Percentiles rank a stretch among this genome's conserved stretches.
These are phyloP conservation scores for Licmophora abbreviata DNA, from an alignment of 108 stramenopile species.

Conservation along the genomic window DNA sequence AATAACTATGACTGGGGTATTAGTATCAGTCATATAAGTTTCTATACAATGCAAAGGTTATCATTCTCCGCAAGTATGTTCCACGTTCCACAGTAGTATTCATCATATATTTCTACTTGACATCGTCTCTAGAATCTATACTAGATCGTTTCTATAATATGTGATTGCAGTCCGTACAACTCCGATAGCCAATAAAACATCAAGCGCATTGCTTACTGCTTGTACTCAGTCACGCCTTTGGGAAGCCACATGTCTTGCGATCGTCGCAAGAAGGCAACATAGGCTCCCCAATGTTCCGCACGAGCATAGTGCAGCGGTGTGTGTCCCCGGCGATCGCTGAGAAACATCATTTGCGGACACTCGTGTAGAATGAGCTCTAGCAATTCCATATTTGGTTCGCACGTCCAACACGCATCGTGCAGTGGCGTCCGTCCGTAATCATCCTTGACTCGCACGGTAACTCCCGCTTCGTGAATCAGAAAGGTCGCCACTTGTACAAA, in stretches of 20 bases:
- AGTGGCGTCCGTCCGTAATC: slow-evolving; percentile 70
- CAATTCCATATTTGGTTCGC: slow-evolving; percentile 34
- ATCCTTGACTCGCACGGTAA: slow-evolving; percentile 42
- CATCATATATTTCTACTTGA: too few relatives aligned
- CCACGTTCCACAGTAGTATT: too few relatives aligned
- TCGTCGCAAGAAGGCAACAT: slow-evolving; percentile 14
- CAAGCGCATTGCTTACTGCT: too few relatives aligned
- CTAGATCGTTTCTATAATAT: too few relatives aligned
- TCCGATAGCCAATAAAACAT: too few relatives aligned
- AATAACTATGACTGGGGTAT: too few relatives aligned
- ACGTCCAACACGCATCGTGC: slow-evolving; percentile 70
- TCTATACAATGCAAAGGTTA: too few relatives aligned
- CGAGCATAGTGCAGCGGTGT: slow-evolving; percentile 42
- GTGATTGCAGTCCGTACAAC: too few relatives aligned
- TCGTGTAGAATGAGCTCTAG: slow-evolving; percentile 31
- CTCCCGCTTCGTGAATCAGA: slow-evolving; percentile 36
- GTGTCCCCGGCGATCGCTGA: slow-evolving; percentile 47
- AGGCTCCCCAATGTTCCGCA: slow-evolving; percentile 40
- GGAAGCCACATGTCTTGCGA: slow-evolving; percentile 6
- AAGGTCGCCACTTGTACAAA: slow-evolving; percentile 23
- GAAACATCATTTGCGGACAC: slow-evolving; percentile 33
- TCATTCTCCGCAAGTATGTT: too few relatives aligned
- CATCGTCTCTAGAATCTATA: too few relatives aligned
- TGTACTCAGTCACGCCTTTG: too few relatives aligned
- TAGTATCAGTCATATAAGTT: too few relatives aligned